These are phyloP conservation scores for Ganoderma lingzhi DNA, from an alignment of 1,284 basidiomycete genomes.

Conservation along the genomic window DNA sequence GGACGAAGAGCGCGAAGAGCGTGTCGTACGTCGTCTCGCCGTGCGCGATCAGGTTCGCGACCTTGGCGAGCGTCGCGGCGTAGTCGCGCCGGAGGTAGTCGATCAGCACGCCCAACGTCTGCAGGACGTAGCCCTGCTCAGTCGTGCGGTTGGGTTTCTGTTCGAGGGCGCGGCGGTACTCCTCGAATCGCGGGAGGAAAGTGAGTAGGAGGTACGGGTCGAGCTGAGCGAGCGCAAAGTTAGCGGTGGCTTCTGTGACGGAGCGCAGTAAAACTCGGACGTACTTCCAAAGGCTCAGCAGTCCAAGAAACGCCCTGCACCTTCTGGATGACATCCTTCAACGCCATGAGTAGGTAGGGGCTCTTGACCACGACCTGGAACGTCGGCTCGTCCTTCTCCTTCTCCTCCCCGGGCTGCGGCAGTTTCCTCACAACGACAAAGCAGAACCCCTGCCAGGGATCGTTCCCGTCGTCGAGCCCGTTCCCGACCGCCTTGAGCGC, in stretches of 20 bases:
- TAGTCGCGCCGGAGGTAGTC: constrained; percentile 58
- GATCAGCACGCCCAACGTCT: constrained; percentile 54
- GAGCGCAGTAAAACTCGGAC: constrained; percentile 1
- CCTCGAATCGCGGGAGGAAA: constrained; percentile 54
- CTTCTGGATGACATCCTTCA: constrained; percentile 59
- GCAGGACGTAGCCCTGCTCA: constrained; percentile 49
- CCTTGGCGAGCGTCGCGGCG: constrained; percentile 50
- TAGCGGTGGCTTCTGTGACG: background rate
- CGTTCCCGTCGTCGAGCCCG: constrained; percentile 47
- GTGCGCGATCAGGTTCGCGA: constrained; percentile 55
- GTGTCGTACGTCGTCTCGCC: constrained; percentile 64
- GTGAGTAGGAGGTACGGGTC: constrained; percentile 61
- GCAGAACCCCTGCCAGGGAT: constrained; percentile 52
- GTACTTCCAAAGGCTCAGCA: constrained; percentile 57
- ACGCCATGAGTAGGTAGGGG: constrained; percentile 59
- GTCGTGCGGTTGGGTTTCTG: constrained; percentile 44
- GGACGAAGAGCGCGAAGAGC: constrained; percentile 60
- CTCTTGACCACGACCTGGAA: constrained; percentile 65
- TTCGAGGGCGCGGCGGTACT: constrained; percentile 50
- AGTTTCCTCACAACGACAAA: constrained; percentile 36
- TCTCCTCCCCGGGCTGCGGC: constrained; percentile 41
- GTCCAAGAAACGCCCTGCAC: constrained; percentile 67
- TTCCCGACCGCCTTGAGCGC: constrained; percentile 39
- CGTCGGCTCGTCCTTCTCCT: constrained; percentile 46
- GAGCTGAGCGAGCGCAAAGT: constrained; percentile 42